phyloP scores from a whole-genome alignment of 2,329 filamentous ascomycete genomes.

The Fusarium falciforme region DNA sequence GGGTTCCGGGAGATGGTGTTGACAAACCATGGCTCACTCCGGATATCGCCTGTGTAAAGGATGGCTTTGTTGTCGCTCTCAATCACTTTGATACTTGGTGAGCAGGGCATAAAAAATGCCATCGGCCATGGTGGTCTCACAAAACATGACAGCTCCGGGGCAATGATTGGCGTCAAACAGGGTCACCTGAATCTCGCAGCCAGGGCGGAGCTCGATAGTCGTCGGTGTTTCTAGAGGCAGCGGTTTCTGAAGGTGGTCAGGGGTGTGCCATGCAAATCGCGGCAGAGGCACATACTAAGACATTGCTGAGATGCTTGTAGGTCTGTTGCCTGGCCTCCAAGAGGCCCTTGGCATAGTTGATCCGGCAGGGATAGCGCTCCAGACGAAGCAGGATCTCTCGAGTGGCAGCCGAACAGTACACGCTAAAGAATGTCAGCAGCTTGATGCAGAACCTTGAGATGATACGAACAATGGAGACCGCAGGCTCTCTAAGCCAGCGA shows the following conservation, averaged over 20 bases:
- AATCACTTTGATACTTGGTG: slow-evolving; percentile 64
- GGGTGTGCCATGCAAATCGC: fast-evolving
- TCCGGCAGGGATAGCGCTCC: slow-evolving; percentile 81
- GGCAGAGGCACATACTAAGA: slow-evolving; percentile 63
- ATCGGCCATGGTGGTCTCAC: slow-evolving; percentile 50
- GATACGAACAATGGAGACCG: slow-evolving; percentile 75
- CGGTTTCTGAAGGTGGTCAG: slow-evolving; percentile 66
- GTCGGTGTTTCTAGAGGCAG: slow-evolving; percentile 86
- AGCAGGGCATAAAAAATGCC: neutral
- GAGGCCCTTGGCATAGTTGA: slow-evolving; percentile 84
- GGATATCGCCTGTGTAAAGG: slow-evolving; percentile 89
- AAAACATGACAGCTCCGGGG: slow-evolving; percentile 89
- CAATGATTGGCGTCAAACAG: slow-evolving; percentile 94
- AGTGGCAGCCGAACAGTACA: slow-evolving; percentile 91
- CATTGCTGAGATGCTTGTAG: slow-evolving; percentile 78
- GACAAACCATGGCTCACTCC: slow-evolving; percentile 89
- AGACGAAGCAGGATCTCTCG: slow-evolving; percentile 83
- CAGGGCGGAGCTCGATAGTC: slow-evolving; percentile 77
- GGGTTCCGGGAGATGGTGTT: slow-evolving; percentile 78
- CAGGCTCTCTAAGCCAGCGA: slow-evolving; percentile 81
- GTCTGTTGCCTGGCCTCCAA: slow-evolving; percentile 79
- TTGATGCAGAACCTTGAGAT: neutral
- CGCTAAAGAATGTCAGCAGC: slow-evolving; percentile 50
- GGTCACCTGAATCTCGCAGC: slow-evolving; percentile 79
- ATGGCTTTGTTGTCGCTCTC: slow-evolving; percentile 78